Evolutionary conservation across 148 eudicot species (phyloP).

Genomic region (Suaeda aralocaspica): DNA sequence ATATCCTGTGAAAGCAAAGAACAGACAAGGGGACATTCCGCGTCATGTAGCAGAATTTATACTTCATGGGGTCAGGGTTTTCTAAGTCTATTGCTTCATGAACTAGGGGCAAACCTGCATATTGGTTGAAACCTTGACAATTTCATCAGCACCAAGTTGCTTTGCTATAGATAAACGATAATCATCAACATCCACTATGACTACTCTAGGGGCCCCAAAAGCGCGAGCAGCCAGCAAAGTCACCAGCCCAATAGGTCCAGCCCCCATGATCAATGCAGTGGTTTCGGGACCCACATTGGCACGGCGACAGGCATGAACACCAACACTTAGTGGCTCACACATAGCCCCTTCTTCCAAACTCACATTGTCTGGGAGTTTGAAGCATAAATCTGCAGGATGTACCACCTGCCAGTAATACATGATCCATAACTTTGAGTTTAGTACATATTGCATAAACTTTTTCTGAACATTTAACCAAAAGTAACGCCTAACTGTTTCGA

Average conservation of each 20-base stretch:
- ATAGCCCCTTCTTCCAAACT: conserved; percentile 83
- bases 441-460: not conserved
- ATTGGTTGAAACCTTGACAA: conserved; percentile 61
- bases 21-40: not conserved
- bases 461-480: no score
- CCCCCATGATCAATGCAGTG: conserved; percentile 72
- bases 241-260: conserved; percentile 86
- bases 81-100: not conserved
- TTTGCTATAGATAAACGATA: conserved; percentile 73
- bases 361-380: conserved; percentile 83
- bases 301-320: conserved; percentile 84
- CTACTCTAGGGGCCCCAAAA: conserved; percentile 76
- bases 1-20: conserved; percentile 46
- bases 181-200: conserved; percentile 75
- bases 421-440: not conserved
- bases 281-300: conserved; percentile 74
- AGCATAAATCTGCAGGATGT: conserved; percentile 95
- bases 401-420: conserved; percentile 54
- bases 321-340: conserved; percentile 79
- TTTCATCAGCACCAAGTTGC: conserved; percentile 72
- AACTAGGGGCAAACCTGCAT: conserved; percentile 39
- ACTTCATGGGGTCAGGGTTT: not conserved
- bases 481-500: no score
- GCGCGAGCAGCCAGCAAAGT: conserved; percentile 91
- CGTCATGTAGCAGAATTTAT: not conserved